Evolutionary conservation across 371 early-diverging fungal genomes (phyloP).

Genomic region (Zychaea mexicana): DNA sequence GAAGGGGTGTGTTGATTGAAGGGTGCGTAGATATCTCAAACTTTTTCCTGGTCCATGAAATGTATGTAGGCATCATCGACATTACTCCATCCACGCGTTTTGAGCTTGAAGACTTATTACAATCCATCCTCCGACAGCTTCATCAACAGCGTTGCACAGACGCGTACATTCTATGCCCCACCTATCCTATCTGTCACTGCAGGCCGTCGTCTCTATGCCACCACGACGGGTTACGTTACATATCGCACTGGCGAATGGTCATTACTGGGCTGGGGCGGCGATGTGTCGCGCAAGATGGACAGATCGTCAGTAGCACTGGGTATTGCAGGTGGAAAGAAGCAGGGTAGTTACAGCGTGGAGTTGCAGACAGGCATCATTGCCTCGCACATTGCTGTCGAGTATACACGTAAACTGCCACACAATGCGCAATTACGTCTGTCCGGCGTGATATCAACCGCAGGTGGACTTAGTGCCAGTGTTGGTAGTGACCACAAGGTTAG

Average conservation of each 20-base stretch:
- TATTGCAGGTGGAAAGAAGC: slow-evolving; percentile 52
- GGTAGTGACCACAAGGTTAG: slow-evolving; percentile 68
- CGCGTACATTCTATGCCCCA: slow-evolving; percentile 58
- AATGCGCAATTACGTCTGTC: slow-evolving; percentile 34
- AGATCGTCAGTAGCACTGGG: slow-evolving; percentile 67
- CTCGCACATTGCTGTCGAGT: slow-evolving; percentile 52
- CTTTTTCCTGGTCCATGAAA: too few species aligned
- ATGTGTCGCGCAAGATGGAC: slow-evolving; percentile 48
- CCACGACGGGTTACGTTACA: slow-evolving; percentile 76
- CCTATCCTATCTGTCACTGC: slow-evolving; percentile 67
- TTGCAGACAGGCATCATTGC: slow-evolving; percentile 59
- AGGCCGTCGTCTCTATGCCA: slow-evolving; percentile 63
- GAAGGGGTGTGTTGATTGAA: too few species aligned
- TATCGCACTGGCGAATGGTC: slow-evolving; percentile 78
- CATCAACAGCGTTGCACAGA: slow-evolving; percentile 57
- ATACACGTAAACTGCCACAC: slow-evolving; percentile 41
- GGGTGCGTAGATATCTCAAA: too few species aligned
- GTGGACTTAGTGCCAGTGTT: slow-evolving; percentile 53
- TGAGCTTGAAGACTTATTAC: slow-evolving; percentile 69
- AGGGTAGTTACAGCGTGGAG: slow-evolving; percentile 56
- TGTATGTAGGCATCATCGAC: slow-evolving; percentile 56
- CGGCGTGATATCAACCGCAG: slow-evolving; percentile 52
- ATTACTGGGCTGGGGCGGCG: slow-evolving; percentile 67
- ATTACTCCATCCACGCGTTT: slow-evolving; percentile 58
- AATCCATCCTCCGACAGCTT: slow-evolving; percentile 74